Base-by-base conservation (phyloP, 2,329 filamentous ascomycete species). In the Stagonosporopsis chrysanthemi region DNA sequence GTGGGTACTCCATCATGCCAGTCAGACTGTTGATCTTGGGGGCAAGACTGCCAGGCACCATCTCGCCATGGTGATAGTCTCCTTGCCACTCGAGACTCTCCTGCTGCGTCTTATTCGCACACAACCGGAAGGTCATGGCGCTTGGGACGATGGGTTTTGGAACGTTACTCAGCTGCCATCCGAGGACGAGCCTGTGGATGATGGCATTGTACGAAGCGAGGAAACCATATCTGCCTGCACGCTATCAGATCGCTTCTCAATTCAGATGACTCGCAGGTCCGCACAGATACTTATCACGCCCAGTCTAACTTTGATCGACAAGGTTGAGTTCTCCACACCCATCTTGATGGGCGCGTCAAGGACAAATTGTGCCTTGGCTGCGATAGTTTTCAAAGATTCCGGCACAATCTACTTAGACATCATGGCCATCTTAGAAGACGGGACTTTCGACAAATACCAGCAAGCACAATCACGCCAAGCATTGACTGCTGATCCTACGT, bases 1-100 rank as follows among this genome's bases (percentile, higher is more conserved):
- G 0, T 81, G 78, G 77, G 62, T 75, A 1, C 39, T 81, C 2
- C 67, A 73, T 43, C 48, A 71, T 42, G 69, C 68, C 24, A 67
- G 61, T 24, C 64, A 75, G 41, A 56, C 61, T 4, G 54, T 70
- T 2, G 65, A 68, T 1, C 65, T 73, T 5, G 71, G 72, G 9
- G 70, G 64, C n/a, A 63, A 53, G 19, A 57, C 68, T 40, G 48
- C 57, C 2, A 66, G 67, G 15, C 62, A 70, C 22, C 72, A 76
- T 15, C 71, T 72, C 14, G 69, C 75, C 2, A 63, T 75, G 12
- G 63, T 81, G 17, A 52, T 79, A 2, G 59, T 80, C 12, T 75
- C 77, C 5, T 65, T 74, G 19, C 73, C 74, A 14, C 63, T 60
- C 0, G 69, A 74, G 35, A 77, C 64, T 6, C 48, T 71, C 17